Evolutionary conservation across 2,329 filamentous ascomycete genomes (phyloP).

Genomic region (Exophiala alcalophila): DNA sequence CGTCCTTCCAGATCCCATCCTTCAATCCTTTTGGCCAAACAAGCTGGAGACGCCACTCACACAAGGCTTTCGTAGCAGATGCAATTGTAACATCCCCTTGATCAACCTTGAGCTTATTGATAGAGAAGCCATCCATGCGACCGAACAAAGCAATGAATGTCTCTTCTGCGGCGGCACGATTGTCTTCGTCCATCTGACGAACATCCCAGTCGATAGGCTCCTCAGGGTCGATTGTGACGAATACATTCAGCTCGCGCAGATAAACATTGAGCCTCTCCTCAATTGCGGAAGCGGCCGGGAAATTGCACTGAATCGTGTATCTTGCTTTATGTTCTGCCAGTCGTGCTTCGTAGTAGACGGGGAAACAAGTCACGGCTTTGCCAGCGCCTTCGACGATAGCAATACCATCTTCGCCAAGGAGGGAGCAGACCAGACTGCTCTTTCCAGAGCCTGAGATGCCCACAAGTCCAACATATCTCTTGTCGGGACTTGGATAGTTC

Average conservation of each 20-base stretch:
- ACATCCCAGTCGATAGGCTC: neutral
- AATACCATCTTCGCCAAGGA: constrained; percentile 2
- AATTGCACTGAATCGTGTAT: constrained; percentile 3
- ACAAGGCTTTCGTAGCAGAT: neutral
- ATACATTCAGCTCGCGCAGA: neutral
- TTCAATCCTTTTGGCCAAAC: neutral
- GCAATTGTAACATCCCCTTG: constrained; percentile 1
- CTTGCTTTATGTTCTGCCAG: neutral
- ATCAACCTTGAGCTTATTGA: constrained; percentile 1
- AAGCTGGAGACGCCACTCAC: neutral
- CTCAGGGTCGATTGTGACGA: neutral
- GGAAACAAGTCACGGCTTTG: constrained; percentile 7
- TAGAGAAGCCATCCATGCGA: constrained; percentile 4
- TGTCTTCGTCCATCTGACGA: neutral
- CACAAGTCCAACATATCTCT: constrained; percentile 7
- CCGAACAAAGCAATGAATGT: neutral
- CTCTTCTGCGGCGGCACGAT: neutral
- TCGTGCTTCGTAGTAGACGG: constrained; percentile 5
- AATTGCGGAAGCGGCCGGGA: neutral
- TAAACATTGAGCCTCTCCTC: neutral
- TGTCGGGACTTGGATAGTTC: neutral
- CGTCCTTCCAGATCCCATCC: constrained; percentile 2
- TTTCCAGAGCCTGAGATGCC: constrained; percentile 10
- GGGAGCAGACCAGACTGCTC: constrained; percentile 9
- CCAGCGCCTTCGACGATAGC: constrained; percentile 7